Percentiles rank a stretch among this genome's conserved stretches.
phyloP scores from a whole-genome alignment of 257 asterid species.

The Coffea eugenioides region DNA sequence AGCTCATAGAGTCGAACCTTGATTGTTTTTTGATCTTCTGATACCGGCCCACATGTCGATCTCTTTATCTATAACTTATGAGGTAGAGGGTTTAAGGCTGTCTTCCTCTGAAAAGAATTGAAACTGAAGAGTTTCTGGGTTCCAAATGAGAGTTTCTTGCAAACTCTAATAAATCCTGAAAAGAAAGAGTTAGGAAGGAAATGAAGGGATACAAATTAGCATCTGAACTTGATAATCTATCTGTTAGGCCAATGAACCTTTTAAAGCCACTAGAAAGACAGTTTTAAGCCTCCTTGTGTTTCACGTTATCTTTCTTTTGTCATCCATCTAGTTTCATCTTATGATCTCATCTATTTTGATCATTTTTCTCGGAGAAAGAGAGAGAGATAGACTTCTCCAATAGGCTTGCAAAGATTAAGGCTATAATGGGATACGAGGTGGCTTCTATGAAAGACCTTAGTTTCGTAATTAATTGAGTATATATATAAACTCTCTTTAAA shows the following conservation, averaged over 20 bases:
- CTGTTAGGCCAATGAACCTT: conserved; percentile 33
- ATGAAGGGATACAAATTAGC: conserved; percentile 3
- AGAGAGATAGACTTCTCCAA: conserved; percentile 19
- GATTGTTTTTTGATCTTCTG: conserved; percentile 26
- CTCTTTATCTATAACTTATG: not conserved
- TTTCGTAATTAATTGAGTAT: not conserved
- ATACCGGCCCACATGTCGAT: conserved; percentile 48
- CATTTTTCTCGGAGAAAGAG: not conserved
- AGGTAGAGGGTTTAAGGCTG: conserved; percentile 2
- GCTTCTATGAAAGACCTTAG: conserved; percentile 23
- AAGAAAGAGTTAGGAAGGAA: not conserved
- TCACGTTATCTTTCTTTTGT: conserved; percentile 33
- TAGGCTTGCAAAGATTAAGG: conserved; percentile 39
- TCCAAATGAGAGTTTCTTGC: conserved; percentile 8
- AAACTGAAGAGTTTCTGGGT: not conserved
- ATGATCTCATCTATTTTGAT: conserved; percentile 13
- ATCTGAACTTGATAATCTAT: conserved; percentile 18
- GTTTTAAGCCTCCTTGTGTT: conserved; percentile 1
- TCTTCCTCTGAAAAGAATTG: not conserved
- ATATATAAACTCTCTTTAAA: not conserved
- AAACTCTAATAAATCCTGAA: not conserved
- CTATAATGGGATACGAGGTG: conserved; percentile 29
- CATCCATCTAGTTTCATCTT: conserved; percentile 7
- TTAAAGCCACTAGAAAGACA: conserved; percentile 31
- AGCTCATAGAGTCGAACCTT: conserved; percentile 29